A percentile compares a stretch with the other conserved stretches of the same genome.
Evolutionary conservation across 2,329 filamentous ascomycete species (phyloP).

Genomic region (Dactylonectria macrodidyma): DNA sequence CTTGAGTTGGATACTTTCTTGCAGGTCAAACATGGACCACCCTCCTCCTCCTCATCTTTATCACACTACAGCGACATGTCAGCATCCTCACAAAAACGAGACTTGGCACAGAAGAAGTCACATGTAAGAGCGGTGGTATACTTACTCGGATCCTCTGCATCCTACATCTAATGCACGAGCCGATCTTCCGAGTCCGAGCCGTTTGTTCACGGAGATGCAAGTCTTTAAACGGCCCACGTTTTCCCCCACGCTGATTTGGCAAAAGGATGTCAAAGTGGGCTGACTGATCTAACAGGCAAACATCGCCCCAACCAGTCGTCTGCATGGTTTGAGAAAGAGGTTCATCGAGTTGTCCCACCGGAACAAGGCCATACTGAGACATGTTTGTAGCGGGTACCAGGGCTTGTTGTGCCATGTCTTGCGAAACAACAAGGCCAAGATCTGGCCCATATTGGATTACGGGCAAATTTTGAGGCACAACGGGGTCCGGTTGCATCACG

Average conservation of each 20-base stretch:
- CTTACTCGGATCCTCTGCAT: slow-evolving; percentile 75
- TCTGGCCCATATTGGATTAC: slow-evolving; percentile 40
- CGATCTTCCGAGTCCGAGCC: slow-evolving; percentile 70
- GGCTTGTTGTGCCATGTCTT: slow-evolving; percentile 34
- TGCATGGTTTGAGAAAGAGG: slow-evolving; percentile 25
- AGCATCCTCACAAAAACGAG: slow-evolving; percentile 14
- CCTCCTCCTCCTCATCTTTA: slow-evolving; percentile 62
- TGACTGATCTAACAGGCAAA: slow-evolving; percentile 42
- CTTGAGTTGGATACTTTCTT: slow-evolving; percentile 65
- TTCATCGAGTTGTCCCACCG: slow-evolving; percentile 32
- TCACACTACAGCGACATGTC: slow-evolving; percentile 62
- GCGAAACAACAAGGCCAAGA: slow-evolving; percentile 32
- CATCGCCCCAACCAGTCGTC: slow-evolving; percentile 39
- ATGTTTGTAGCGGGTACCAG: slow-evolving; percentile 32
- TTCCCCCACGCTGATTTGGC: slow-evolving; percentile 52
- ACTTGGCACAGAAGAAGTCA: not conserved
- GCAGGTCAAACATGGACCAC: slow-evolving; percentile 68
- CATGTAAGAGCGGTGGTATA: slow-evolving; percentile 24
- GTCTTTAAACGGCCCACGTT: slow-evolving; percentile 69
- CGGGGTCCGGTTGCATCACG: slow-evolving; percentile 37
- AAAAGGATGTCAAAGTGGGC: slow-evolving; percentile 49
- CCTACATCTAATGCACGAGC: slow-evolving; percentile 72
- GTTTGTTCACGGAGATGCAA: slow-evolving; percentile 66
- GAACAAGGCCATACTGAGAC: slow-evolving; percentile 38
- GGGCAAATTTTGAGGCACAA: slow-evolving; percentile 36